Evolutionary conservation across 2,329 filamentous ascomycete species (phyloP).

Genomic region (Knufia fluminis): DNA sequence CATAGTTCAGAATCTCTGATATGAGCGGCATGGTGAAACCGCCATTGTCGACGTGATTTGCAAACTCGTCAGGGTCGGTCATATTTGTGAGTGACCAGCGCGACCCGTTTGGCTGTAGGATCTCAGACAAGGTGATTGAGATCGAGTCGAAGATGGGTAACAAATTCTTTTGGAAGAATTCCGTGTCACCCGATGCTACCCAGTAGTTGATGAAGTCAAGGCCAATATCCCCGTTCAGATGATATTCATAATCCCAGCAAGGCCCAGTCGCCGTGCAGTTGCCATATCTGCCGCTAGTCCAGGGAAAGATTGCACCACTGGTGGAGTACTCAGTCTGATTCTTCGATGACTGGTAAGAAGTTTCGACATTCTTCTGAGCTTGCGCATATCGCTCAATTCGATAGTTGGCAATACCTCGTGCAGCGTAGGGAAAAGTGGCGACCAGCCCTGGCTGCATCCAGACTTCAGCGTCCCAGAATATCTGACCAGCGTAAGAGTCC

Average conservation of each 20-base stretch:
- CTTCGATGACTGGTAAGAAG: slow-evolving; percentile 48
- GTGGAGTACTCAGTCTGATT: slow-evolving; percentile 49
- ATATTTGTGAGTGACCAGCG: slow-evolving; percentile 50
- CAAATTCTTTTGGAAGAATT: slow-evolving; percentile 46
- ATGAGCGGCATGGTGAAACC: slow-evolving; percentile 60
- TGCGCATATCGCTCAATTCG: slow-evolving; percentile 50
- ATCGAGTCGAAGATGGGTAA: slow-evolving; percentile 57
- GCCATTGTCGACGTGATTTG: slow-evolving; percentile 58
- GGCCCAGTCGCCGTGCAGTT: slow-evolving; percentile 58
- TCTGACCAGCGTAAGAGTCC: slow-evolving; percentile 56
- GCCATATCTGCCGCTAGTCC: slow-evolving; percentile 58
- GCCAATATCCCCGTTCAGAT: slow-evolving; percentile 61
- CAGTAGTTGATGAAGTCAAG: slow-evolving; percentile 54
- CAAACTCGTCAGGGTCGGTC: slow-evolving; percentile 63
- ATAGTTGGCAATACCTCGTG: slow-evolving; percentile 56
- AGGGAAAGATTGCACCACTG: slow-evolving; percentile 55
- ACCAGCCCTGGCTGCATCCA: slow-evolving; percentile 62
- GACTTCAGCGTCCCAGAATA: slow-evolving; percentile 59
- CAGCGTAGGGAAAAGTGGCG: slow-evolving; percentile 52
- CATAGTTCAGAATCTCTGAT: slow-evolving; percentile 44
- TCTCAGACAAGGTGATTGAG: slow-evolving; percentile 51
- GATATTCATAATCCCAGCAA: slow-evolving; percentile 65
- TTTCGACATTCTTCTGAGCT: slow-evolving; percentile 51
- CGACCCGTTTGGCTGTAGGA: slow-evolving; percentile 52
- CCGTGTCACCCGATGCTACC: slow-evolving; percentile 49